Conservation (phyloP, 2,329 filamentous ascomycete species). For the Neonectria sp. region DNA sequence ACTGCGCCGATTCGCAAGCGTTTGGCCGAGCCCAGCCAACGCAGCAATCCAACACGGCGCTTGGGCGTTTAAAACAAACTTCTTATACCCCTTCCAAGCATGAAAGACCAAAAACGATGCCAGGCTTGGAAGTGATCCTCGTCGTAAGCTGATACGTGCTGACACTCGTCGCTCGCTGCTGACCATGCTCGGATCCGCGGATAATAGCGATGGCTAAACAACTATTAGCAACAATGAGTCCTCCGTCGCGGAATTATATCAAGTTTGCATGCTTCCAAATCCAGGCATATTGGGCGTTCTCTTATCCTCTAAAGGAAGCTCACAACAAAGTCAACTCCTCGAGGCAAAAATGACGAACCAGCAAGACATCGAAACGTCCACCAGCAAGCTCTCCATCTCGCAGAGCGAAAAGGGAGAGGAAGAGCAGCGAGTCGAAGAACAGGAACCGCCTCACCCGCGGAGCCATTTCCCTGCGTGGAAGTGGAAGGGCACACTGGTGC, state of each 20-base stretch:
- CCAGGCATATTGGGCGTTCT: not conserved
- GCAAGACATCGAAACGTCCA: conserved; percentile 18
- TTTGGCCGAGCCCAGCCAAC: not conserved
- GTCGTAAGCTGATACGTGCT: conserved; percentile 26
- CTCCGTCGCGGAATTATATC: not conserved
- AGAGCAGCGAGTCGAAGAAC: not conserved
- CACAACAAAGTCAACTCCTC: not conserved
- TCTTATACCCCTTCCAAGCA: not conserved
- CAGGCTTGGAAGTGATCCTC: conserved; percentile 10
- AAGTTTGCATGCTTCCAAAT: not conserved
- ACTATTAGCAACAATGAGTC: not conserved
- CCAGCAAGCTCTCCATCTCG: conserved; percentile 21
- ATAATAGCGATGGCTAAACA: not conserved
- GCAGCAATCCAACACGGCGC: not conserved
- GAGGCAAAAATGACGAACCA: conserved; percentile 15
- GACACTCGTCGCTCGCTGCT: not conserved
- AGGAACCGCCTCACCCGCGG: conserved; percentile 19
- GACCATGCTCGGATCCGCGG: conserved; percentile 6
- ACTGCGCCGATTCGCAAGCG: not conserved
- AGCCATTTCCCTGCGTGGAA: conserved; percentile 27
- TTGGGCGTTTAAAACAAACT: not conserved
- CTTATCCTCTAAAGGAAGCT: not conserved
- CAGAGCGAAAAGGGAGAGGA: conserved; percentile 19
- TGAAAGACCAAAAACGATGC: not conserved
- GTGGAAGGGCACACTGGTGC: conserved; percentile 21